Evolutionary conservation across 2,329 filamentous ascomycete species (phyloP).

Genomic region (Leptographium procerum): DNA sequence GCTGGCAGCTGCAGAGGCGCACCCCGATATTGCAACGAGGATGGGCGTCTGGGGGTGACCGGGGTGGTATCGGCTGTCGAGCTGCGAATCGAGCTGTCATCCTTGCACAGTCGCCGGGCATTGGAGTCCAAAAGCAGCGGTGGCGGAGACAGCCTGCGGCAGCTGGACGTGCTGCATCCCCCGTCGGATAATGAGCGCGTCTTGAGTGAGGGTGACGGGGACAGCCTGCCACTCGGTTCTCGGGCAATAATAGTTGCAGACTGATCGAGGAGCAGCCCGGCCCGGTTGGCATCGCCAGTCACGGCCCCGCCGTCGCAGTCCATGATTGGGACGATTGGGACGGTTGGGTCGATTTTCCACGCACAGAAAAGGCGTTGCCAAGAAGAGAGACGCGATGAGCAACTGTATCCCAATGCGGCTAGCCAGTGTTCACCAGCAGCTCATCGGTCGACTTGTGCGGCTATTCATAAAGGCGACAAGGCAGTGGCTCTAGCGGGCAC

Average conservation of each 20-base stretch:
- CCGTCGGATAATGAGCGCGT: constrained; percentile 56
- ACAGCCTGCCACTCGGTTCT: background rate
- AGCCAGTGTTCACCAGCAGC: background rate
- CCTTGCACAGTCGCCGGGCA: constrained; percentile 45
- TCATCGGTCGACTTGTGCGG: background rate
- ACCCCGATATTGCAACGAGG: constrained; percentile 49
- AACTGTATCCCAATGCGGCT: background rate
- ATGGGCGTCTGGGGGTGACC: constrained; percentile 62
- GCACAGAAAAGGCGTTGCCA: background rate
- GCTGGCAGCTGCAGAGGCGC: constrained; percentile 55
- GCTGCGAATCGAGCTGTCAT: constrained; percentile 47
- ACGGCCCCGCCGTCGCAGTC: constrained; percentile 15
- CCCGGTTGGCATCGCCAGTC: constrained; percentile 1
- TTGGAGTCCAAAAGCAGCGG: constrained; percentile 41
- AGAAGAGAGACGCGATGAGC: background rate
- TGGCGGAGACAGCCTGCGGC: constrained; percentile 40
- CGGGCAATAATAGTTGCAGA: background rate
- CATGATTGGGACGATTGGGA: constrained; percentile 5
- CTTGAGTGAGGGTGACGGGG: constrained; percentile 35
- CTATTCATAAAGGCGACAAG: background rate
- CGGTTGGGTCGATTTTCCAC: too few species aligned
- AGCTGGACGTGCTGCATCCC: constrained; percentile 32
- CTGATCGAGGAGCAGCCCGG: background rate
- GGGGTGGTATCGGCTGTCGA: constrained; percentile 29
- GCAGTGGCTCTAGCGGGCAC: background rate